Evolutionary conservation across 2,329 filamentous ascomycete species (phyloP), one percentile per base, ranked within the genome.

Genomic region (Penicillium sp.): DNA sequence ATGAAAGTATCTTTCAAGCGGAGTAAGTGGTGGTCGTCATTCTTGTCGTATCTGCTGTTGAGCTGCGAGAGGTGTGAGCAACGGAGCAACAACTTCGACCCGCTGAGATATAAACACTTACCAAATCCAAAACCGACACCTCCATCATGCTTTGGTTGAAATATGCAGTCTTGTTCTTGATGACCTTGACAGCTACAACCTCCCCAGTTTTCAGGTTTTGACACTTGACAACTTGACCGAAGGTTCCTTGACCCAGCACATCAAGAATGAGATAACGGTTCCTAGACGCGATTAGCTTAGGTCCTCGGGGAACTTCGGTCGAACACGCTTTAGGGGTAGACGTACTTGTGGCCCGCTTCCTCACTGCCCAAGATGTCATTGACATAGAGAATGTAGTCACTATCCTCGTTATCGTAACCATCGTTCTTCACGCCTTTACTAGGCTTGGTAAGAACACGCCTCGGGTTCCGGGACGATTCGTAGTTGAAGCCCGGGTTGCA

Each of bases 71-170:
- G n/a, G n/a, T n/a, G n/a, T n/a, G n/a, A n/a, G n/a, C n/a, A n/a
- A n/a, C n/a, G n/a, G n/a, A n/a, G n/a, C n/a, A n/a, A n/a, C n/a
- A n/a, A n/a, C n/a, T n/a, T n/a, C n/a, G n/a, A n/a, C n/a, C n/a
- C n/a, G n/a, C n/a, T n/a, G n/a, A n/a, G n/a, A n/a, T n/a, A n/a
- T n/a, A n/a, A n/a, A n/a, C n/a, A n/a, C n/a, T n/a, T 77, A 94
- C 88, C 77, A 98, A 68, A 70, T 98, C 93, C 51, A 98, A 77
- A 22, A 98, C 93, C 1, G 93, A 98, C 28, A 98, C 93, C 68
- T 98, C 93, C 93, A 98, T 98, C 93, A 98, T 98, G 70, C 93
- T 97, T 71, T 98, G 93, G 67, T 98, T 98, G 75, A 98, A 98
- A 70, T 98, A 98, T 32, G 93, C 93, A 2, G 93, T 98, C 63